Evolutionary conservation across 805 yeast species (phyloP), one percentile per base, ranked within the genome.

Genomic region (Ogataea nitratoaversa): DNA sequence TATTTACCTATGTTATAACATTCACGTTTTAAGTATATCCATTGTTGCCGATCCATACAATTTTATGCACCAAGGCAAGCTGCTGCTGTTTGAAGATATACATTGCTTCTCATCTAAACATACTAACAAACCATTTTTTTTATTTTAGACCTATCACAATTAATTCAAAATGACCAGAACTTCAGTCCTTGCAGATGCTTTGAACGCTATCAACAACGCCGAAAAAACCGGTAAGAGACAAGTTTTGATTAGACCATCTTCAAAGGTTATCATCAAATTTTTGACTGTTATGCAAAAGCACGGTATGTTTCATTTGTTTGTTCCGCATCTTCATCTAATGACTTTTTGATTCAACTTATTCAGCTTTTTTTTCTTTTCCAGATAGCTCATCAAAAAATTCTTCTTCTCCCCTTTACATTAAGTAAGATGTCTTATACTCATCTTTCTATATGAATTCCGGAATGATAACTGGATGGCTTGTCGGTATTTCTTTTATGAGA

Each of bases 201-300:
- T 90, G 67, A 91, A 91, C 76, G 84, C 96, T 65, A 90, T 90
- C 75, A 89, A 90, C 91, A 90, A 91, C 74, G 98, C 98, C 76
- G 97, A 91, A 78, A 91, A 89, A 76, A 83, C 96, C 72, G 98
- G 98, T 75, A 91, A 90, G 80, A 86, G 98, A 79, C 98, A 90
- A 79, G 97, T 90, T 62, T 76, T 90, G 68, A 83, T 90, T 74
- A 87, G 97, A 83, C 98, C 98, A 59, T 88, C 97, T 43, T 90
- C 97, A 67, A 90, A 90, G 84, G 98, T 90, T 66, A 89, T 90
- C 78, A 79, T 90, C 84, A 91, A 89, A 78, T 91, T 89, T 76
- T 79, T 90, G 71, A 79, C 87, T 68, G 98, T 90, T 63, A 90
- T 90, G 87, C 98, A 90, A 81, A 89, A 82, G 78, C 97, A 90